Conservation (phyloP, 177 flowering plant species). For the Vitis hybrid region DNA sequence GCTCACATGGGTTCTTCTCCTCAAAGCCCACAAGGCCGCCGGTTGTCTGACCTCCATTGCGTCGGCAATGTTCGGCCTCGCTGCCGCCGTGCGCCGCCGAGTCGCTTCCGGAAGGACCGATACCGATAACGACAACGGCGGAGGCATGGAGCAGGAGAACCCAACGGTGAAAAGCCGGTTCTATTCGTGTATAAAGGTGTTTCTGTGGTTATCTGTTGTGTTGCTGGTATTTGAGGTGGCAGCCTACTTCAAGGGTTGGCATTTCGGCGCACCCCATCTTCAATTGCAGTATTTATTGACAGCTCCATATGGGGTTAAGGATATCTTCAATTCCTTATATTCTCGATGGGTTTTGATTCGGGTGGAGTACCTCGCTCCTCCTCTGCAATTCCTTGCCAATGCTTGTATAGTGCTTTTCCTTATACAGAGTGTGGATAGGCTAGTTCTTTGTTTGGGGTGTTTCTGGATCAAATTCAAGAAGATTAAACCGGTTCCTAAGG, state of each 20-base stretch:
- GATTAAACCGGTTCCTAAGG: constrained; percentile 49
- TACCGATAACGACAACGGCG: constrained; percentile 21
- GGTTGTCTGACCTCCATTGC: constrained; percentile 74
- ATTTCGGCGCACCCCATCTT: constrained; percentile 52
- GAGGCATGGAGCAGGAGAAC: constrained; percentile 29
- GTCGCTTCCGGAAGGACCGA: constrained; percentile 66
- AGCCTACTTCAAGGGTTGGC: constrained; percentile 88
- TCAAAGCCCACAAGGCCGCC: constrained; percentile 82
- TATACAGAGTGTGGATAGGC: constrained; percentile 76
- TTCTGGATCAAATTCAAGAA: constrained; percentile 79
- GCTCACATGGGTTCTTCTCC: constrained; percentile 83
- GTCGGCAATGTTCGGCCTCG: constrained; percentile 41
- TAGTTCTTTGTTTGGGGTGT: constrained; percentile 79
- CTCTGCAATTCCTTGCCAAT: constrained; percentile 75
- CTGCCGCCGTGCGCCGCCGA: constrained; percentile 63
- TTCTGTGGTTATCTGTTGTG: constrained; percentile 58
- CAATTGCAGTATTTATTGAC: constrained; percentile 40
- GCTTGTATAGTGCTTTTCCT: constrained; percentile 73
- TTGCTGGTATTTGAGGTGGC: constrained; percentile 69
- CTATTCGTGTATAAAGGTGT: constrained; percentile 63
- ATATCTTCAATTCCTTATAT: constrained; percentile 59
- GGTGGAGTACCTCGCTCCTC: constrained; percentile 86
- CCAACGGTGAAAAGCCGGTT: constrained; percentile 41
- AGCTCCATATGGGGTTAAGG: constrained; percentile 36
- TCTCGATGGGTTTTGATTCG: constrained; percentile 76